Evolutionary conservation across 2,329 filamentous ascomycete species (phyloP), one percentile per base, ranked within the genome.

Genomic region (Pseudogymnoascus sp.): DNA sequence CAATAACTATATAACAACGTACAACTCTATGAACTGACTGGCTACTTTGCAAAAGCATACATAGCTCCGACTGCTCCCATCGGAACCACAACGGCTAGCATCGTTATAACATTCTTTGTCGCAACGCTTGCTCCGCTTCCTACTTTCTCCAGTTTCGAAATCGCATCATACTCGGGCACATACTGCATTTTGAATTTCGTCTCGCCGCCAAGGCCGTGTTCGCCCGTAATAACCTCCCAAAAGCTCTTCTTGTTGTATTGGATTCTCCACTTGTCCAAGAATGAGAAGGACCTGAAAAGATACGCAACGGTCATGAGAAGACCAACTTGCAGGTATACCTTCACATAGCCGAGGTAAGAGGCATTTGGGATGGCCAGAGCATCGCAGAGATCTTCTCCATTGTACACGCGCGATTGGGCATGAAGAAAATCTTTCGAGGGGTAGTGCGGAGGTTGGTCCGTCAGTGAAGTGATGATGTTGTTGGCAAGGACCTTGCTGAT

Each of bases 401-500:
- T 91, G 15, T 92, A 78, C 80, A 87, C 89, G 64, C 88, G 80
- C 4, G 85, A 83, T 71, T 84, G 82, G 0, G 88, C 89, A 60
- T 83, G 80, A 61, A 93, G 79, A 72, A 91, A 90, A 56, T 85
- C 83, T 5, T 82, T 80, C 1, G 85, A 87, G 0, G 87, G 81
- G 67, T 85, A 87, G 0, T 84, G 80, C 0, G 90, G 90, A 0
- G 88, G 83, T 42, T 84, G 83, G 60, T 81, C 79, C 68, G 87
- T 80, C n/a, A 93, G 78, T 2, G 83, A 83, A 3, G 83, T 80
- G 68, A 93, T 86, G 69, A 93, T 88, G 71, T 93, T 93, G 73
- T 88, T 88, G 2, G 88, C 88, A 26, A 93, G 78, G 6, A 87
- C 78, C 53, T 80, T 80, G 0, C 83, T 87, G 19, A 82, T 88